Percentiles rank a stretch among this genome's conserved stretches.
Evolutionary conservation across 768 basidiomycete genomes (phyloP).

Genomic region (Rhodotorula graminis): DNA sequence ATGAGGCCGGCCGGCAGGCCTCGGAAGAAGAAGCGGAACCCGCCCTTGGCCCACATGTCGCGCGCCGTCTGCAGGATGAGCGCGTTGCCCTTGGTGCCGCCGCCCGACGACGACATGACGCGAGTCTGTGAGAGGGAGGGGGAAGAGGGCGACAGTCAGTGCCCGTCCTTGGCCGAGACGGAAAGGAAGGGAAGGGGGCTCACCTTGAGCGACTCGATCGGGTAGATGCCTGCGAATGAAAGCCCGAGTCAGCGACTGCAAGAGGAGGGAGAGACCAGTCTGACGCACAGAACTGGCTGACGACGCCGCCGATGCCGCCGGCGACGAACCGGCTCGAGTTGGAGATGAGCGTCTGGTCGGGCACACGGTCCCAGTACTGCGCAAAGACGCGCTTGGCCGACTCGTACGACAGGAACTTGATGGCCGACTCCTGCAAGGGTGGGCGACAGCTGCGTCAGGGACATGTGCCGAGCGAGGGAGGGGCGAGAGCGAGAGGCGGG

Average conservation of each 20-base stretch:
- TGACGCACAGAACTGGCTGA: conserved; percentile 76
- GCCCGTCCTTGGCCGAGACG: not conserved
- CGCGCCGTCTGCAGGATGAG: conserved; percentile 60
- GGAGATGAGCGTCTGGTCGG: conserved; percentile 81
- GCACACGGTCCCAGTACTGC: conserved; percentile 80
- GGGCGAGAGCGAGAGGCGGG: not conserved
- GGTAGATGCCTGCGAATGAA: conserved; percentile 75
- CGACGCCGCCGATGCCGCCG: conserved; percentile 92
- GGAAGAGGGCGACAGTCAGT: not conserved
- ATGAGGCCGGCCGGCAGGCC: conserved; percentile 85
- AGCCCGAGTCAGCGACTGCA: not conserved
- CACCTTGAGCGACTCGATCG: conserved; percentile 91
- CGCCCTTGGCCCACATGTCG: conserved; percentile 72
- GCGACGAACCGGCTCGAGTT: conserved; percentile 88
- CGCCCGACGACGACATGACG: conserved; percentile 83
- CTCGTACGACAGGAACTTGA: conserved; percentile 96
- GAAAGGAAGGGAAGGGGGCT: not conserved
- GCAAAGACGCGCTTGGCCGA: conserved; percentile 93
- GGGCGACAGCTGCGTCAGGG: not conserved
- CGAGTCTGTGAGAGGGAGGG: conserved; percentile 59
- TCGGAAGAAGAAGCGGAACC: conserved; percentile 78
- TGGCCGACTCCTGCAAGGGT: conserved; percentile 69
- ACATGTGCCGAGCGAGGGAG: not conserved
- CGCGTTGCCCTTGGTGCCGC: conserved; percentile 46
- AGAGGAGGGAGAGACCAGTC: not conserved